Evolutionary conservation across 768 basidiomycete genomes (phyloP), one percentile per base, ranked within the genome.

Genomic region (Lactarius vividus): DNA sequence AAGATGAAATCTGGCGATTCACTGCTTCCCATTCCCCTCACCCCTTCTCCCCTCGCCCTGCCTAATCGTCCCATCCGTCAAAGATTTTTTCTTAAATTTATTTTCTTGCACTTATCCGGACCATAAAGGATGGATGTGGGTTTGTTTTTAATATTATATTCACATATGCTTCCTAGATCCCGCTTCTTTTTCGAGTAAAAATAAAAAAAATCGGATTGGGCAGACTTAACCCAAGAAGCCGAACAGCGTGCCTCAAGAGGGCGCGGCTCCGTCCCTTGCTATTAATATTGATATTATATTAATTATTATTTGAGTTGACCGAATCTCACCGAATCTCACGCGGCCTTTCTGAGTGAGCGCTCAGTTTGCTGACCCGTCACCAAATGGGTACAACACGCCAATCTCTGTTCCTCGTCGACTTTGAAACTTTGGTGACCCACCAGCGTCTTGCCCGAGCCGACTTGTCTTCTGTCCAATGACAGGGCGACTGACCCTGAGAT

Each of bases 141-240:
- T 28, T 52, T 28, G 9, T 52, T 52, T 28, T 23, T 2, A 5
- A 49, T 49, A 49, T 49, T 49, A n/a, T 49, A 49, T 23, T 23
- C 11, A n/a, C 46, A 49, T 49, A 58, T 58, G 62, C 54, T 62
- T 62, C 62, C 54, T 62, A 42, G 40, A 62, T 33, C 54, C 62
- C 62, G 62, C 62, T 62, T 44, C 62, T 23, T 40, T 42, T 59
- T 64, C 31, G 31, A 6, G 59, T 61, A 61, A 37, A n/a, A n/a
- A n/a, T n/a, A n/a, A n/a, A n/a, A n/a, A 52, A 33, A 61, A 37
- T 35, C 59, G 26, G 33, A 35, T 52, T 61, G 44, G 33, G 57
- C n/a, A 58, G 63, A 64, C 63, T 64, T 64, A 60, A 49, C 59
- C 59, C 59, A 60, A 60, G 59, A 60, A 29, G 44, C 28, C n/a